phyloP scores from a whole-genome alignment of 1,139 yeast genomes.

The Hemisphaericaspora xylanilytica region DNA sequence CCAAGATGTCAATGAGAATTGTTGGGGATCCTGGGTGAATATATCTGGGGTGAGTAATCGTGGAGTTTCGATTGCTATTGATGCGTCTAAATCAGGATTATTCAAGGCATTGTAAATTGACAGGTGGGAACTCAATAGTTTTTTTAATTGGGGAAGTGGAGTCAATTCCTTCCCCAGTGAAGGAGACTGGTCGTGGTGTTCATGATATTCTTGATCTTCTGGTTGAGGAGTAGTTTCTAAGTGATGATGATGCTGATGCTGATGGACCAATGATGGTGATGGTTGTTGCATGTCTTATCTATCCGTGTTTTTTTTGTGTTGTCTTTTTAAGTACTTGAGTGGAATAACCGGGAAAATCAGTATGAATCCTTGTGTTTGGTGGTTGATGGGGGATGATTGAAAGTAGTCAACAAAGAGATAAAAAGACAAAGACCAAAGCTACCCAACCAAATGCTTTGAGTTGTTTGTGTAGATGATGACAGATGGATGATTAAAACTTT shows the following conservation, averaged over 20 bases:
- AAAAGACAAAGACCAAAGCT: no score
- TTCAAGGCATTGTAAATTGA: conserved; percentile 39
- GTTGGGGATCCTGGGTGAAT: conserved; percentile 9
- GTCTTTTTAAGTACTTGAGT: no score
- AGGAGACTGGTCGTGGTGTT: neutral
- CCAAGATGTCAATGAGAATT: conserved; percentile 22
- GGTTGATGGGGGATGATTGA: neutral
- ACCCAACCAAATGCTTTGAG: no score
- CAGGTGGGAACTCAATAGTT: conserved; percentile 37
- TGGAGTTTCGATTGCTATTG: conserved; percentile 13
- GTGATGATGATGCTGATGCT: neutral
- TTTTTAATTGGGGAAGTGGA: conserved; percentile 8
- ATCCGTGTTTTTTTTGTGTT: no score
- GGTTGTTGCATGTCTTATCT: no score
- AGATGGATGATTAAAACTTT: no score
- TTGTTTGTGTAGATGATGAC: no score
- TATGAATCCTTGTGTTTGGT: neutral
- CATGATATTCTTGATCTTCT: neutral
- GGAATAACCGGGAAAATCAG: no score
- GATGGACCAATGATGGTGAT: neutral
- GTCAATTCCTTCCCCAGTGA: conserved; percentile 2
- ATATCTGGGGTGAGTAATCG: conserved; percentile 13
- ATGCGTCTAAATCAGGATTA: conserved; percentile 42
- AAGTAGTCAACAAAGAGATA: no score
- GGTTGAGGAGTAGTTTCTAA: neutral